Evolutionary conservation across 2,329 filamentous ascomycete species (phyloP).

Genomic region (Xylaria sp.): DNA sequence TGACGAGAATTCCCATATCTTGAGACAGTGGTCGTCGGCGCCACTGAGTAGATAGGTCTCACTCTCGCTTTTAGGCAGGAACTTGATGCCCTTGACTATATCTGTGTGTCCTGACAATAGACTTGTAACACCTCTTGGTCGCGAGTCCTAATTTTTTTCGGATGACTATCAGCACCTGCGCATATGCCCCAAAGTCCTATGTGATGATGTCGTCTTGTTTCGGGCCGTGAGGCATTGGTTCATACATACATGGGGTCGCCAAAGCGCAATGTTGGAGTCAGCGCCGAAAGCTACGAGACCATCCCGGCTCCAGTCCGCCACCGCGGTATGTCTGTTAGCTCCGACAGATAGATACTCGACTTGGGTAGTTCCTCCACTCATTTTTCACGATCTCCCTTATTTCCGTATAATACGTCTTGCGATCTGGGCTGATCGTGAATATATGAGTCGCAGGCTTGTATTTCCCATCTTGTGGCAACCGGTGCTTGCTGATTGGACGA

Average conservation of each 20-base stretch:
- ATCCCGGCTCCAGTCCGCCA: slow-evolving; percentile 84
- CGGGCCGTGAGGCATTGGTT: not conserved
- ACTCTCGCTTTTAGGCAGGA: slow-evolving; percentile 65
- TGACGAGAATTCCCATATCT: slow-evolving; percentile 69
- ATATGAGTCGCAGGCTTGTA: slow-evolving; percentile 17
- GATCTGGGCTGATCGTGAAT: slow-evolving; percentile 1
- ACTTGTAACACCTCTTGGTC: slow-evolving; percentile 66
- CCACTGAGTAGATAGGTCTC: slow-evolving; percentile 76
- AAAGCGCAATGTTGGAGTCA: slow-evolving; percentile 87
- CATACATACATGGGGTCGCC: slow-evolving; percentile 76
- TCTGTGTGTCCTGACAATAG: slow-evolving; percentile 82
- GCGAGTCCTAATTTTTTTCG: slow-evolving; percentile 43
- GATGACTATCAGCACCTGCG: slow-evolving; percentile 24
- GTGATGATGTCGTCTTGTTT: not conserved
- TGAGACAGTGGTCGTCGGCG: slow-evolving; percentile 80
- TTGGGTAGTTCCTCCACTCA: slow-evolving; percentile 46
- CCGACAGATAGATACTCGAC: slow-evolving; percentile 75
- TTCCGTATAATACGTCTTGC: not conserved
- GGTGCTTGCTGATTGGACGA: slow-evolving; percentile 32
- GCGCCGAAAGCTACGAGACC: slow-evolving; percentile 88
- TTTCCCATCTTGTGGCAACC: slow-evolving; percentile 25
- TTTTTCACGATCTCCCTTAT: slow-evolving; percentile 27
- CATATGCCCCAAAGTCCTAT: not conserved
- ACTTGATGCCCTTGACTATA: slow-evolving; percentile 84
- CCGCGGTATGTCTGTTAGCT: slow-evolving; percentile 88